Evolutionary conservation across 306 rosid genomes (phyloP), one percentile per base, ranked within the genome.

Genomic region (Rosa persica): DNA sequence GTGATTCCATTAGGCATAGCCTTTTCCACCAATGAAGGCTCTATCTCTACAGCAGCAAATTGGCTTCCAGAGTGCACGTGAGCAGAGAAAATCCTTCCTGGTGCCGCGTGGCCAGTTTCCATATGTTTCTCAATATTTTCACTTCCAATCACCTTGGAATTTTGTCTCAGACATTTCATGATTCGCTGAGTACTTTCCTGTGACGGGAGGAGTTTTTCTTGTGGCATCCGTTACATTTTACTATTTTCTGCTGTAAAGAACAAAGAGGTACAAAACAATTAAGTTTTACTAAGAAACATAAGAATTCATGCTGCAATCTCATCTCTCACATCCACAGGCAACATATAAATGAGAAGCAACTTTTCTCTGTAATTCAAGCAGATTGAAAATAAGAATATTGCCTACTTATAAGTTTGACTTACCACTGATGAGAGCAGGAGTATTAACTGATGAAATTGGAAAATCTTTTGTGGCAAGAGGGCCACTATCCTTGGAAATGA

Each of bases 401-500:
- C 27, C 57, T 6, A 73, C 38, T 74, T 23, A 74, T 66, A 19
- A 66, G 47, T 40, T 36, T 25, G 55, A 67, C 70, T 67, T 80
- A 92, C 96, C 89, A 66, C 67, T 25, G 70, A 4, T 58, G 70
- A 88, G 77, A 71, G 85, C 74, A 51, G 80, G 55, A 60, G 22
- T 74, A 76, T 66, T 75, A 66, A 46, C 67, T 47, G 81, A 42
- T 40, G 75, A 15, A 71, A 83, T 76, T 13, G 87, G 70, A 67
- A 52, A 20, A 42, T 67, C 71, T 25, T 69, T 83, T 74, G 81
- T 70, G 46, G 78, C 71, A 48, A 86, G 77, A 86, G 88, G 84
- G 30, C 83, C 90, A 72, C 88, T 61, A 76, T 89, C 93, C 91
- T 89, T 92, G 55, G 90, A 83, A 76, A 94, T 90, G 25, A 92